Percentiles rank a stretch among this genome's conserved stretches.
phyloP scores from a whole-genome alignment of 805 yeast species.

The Lipomyces mesembrius region DNA sequence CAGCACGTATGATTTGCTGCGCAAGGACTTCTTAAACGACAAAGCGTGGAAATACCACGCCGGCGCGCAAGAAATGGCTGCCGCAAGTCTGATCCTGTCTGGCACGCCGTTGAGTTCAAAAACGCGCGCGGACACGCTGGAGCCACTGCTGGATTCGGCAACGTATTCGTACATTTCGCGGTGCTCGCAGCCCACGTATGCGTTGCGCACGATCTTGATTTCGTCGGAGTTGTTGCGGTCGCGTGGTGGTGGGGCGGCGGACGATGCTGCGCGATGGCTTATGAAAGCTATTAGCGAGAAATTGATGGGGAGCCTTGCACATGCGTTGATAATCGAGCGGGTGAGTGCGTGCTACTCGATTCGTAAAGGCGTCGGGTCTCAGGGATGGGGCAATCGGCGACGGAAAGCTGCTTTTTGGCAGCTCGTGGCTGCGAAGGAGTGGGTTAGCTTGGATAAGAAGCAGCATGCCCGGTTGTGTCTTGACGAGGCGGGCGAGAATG shows the following conservation, averaged over 20 bases:
- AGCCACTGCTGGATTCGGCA: conserved; percentile 70
- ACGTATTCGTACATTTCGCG: conserved; percentile 76
- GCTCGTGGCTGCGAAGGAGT: conserved; percentile 71
- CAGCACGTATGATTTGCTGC: conserved; percentile 78
- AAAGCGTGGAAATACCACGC: conserved; percentile 83
- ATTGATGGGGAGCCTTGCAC: conserved; percentile 50
- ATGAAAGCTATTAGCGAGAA: conserved; percentile 51
- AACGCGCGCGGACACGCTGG: conserved; percentile 58
- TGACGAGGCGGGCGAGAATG: conserved; percentile 40
- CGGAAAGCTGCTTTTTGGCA: conserved; percentile 82
- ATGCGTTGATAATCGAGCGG: conserved; percentile 59
- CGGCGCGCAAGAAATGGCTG: conserved; percentile 81
- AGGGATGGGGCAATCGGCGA: conserved; percentile 52
- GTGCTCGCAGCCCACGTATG: conserved; percentile 68
- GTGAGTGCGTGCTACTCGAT: conserved; percentile 57
- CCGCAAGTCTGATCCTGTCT: conserved; percentile 69
- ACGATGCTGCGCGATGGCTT: conserved; percentile 54
- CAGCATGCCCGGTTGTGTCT: conserved; percentile 45
- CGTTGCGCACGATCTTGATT: conserved; percentile 67
- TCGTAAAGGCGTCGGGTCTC: conserved; percentile 32
- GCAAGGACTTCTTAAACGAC: conserved; percentile 75
- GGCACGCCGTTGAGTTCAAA: conserved; percentile 44
- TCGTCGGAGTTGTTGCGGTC: conserved; percentile 69
- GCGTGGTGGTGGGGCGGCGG: conserved; percentile 51
- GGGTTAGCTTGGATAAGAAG: conserved; percentile 52